These are phyloP conservation scores for Craterostigma plantagineum DNA, from an alignment of 257 asterid genomes.

Conservation along the genomic window DNA sequence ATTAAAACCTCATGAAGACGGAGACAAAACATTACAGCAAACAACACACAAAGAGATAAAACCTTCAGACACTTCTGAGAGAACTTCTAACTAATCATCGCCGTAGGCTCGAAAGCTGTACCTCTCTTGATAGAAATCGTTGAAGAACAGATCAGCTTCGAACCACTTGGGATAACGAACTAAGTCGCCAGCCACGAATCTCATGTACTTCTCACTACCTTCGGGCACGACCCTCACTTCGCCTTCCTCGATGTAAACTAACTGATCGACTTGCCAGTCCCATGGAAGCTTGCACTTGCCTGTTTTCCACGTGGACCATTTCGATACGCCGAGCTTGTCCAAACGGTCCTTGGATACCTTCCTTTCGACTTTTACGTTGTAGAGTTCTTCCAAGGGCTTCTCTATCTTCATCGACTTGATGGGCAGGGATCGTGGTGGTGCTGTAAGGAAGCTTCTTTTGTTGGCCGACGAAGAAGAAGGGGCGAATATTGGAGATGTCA, in stretches of 20 bases:
- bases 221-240: slow-evolving; percentile 95
- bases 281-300: slow-evolving; percentile 84
- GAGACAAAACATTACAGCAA: neutral
- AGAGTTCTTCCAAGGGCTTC: slow-evolving; percentile 83
- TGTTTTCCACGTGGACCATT: slow-evolving; percentile 88
- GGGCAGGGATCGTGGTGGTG: slow-evolving; percentile 8
- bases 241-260: slow-evolving; percentile 89
- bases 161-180: slow-evolving; percentile 94
- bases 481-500: too few relatives aligned
- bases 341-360: slow-evolving; percentile 41
- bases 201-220: slow-evolving; percentile 64
- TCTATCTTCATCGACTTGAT: slow-evolving; percentile 35
- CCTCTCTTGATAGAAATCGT: slow-evolving; percentile 80
- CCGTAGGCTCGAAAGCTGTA: slow-evolving; percentile 79
- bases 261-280: slow-evolving; percentile 98
- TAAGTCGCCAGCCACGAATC: slow-evolving; percentile 75
- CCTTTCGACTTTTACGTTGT: slow-evolving; percentile 70
- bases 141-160: slow-evolving; percentile 84
- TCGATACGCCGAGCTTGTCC: slow-evolving; percentile 49
- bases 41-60: neutral
- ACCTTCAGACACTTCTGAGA: neutral
- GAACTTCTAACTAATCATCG: slow-evolving; percentile 26
- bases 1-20: too few relatives aligned
- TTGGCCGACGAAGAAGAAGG: too few relatives aligned
- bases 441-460: slow-evolving; percentile 1